phyloP scores from a whole-genome alignment of 805 yeast species.

The Pichia phayaonensis region DNA sequence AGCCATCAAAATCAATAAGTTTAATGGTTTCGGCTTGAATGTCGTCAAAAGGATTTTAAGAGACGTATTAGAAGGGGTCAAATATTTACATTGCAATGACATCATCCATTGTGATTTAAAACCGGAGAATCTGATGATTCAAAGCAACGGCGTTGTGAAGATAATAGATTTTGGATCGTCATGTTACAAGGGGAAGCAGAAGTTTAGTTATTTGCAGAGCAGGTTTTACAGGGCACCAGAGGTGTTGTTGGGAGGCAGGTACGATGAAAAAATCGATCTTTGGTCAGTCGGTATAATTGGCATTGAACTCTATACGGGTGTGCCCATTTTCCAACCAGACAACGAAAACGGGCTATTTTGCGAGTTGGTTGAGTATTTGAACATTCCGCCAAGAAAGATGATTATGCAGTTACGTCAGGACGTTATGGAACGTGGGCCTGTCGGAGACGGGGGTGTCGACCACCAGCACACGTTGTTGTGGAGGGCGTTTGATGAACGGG shows the following conservation, averaged over 20 bases:
- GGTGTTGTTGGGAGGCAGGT: constrained; percentile 58
- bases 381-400: constrained; percentile 36
- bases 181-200: constrained; percentile 35
- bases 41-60: constrained; percentile 38
- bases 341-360: constrained; percentile 43
- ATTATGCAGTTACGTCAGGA: constrained; percentile 34
- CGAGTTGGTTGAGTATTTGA: constrained; percentile 34
- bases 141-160: constrained; percentile 32
- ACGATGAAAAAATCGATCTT: constrained; percentile 50
- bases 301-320: constrained; percentile 71
- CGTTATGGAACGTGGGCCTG: constrained; percentile 30
- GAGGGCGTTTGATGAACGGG: constrained; percentile 27
- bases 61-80: constrained; percentile 53
- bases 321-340: constrained; percentile 39
- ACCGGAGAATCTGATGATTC: constrained; percentile 59
- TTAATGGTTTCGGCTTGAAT: constrained; percentile 39
- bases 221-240: constrained; percentile 78
- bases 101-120: constrained; percentile 82
- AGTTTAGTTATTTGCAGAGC: constrained; percentile 50
- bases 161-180: constrained; percentile 80
- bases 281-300: constrained; percentile 96
- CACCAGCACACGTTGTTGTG: constrained; percentile 30
- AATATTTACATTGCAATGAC: constrained; percentile 45
- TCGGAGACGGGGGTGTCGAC: constrained; percentile 16
- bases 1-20: constrained; percentile 40